Conservation (phyloP, 2,329 filamentous ascomycete genomes). For the Capronia coronata region DNA sequence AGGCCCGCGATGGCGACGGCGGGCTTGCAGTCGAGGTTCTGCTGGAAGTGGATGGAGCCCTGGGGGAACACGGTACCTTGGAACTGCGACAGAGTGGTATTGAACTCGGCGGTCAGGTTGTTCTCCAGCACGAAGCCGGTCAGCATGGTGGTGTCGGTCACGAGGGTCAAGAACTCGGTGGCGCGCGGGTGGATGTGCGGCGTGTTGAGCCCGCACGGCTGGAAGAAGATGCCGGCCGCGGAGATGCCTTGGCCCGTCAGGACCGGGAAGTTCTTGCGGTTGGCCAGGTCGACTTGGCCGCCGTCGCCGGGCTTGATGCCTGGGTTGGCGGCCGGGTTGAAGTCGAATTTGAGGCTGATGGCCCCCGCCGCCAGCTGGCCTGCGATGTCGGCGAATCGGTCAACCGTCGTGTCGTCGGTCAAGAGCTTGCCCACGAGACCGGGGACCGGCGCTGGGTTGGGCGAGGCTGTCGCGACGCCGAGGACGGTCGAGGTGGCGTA, state of each 20-base stretch:
- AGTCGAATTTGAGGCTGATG: constrained; percentile 28
- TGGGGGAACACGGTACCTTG: constrained; percentile 45
- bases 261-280: constrained; percentile 27
- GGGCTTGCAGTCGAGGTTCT: constrained; percentile 43
- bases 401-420: constrained; percentile 20
- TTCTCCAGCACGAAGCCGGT: constrained; percentile 46
- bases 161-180: constrained; percentile 44
- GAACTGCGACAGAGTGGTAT: constrained; percentile 36
- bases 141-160: constrained; percentile 36
- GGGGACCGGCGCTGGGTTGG: constrained; percentile 21
- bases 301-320: constrained; percentile 26
- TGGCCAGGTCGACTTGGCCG: constrained; percentile 29
- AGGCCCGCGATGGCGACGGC: constrained; percentile 42
- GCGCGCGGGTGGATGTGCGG: constrained; percentile 46
- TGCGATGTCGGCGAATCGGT: constrained; percentile 25
- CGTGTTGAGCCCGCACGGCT: constrained; percentile 43
- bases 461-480: constrained; percentile 17
- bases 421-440: constrained; percentile 27
- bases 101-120: constrained; percentile 38
- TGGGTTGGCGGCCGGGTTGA: constrained; percentile 27
- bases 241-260: constrained; percentile 27
- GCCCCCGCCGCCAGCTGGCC: constrained; percentile 17
- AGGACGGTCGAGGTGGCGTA: constrained; percentile 1
- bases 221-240: constrained; percentile 26
- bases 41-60: constrained; percentile 45